Evolutionary conservation across 225 moss, liverwort and hornwort genomes (phyloP).

Genomic region (Marchantia polymorpha): DNA sequence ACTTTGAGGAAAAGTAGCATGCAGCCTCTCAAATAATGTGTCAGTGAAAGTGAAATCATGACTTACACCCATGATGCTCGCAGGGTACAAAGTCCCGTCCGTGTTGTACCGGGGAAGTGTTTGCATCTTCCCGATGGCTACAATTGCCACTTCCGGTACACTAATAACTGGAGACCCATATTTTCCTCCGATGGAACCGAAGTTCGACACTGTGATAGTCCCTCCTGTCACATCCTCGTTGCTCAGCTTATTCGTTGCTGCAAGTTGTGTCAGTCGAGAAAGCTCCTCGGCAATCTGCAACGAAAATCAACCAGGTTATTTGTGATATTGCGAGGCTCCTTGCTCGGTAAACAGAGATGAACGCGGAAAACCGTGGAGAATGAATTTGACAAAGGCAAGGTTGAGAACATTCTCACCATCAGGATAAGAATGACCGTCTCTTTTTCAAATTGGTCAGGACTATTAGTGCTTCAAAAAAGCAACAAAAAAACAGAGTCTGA

Average conservation of each 20-base stretch:
- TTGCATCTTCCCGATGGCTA: conserved; percentile 84
- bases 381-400: neutral
- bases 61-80: conserved; percentile 59
- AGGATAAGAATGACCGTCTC: neutral
- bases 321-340: neutral
- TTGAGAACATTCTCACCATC: neutral
- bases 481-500: neutral
- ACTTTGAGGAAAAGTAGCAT: neutral
- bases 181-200: conserved; percentile 91
- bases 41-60: neutral
- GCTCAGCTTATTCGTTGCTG: conserved; percentile 61
- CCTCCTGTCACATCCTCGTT: conserved; percentile 78
- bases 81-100: conserved; percentile 40
- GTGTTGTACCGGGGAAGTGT: conserved; percentile 40
- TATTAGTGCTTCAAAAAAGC: neutral
- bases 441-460: neutral
- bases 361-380: neutral
- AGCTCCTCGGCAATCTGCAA: conserved; percentile 75
- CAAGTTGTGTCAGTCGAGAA: conserved; percentile 66
- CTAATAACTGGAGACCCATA: conserved; percentile 76
- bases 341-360: neutral
- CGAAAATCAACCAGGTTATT: neutral
- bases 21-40: neutral
- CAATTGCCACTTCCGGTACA: conserved; percentile 91
- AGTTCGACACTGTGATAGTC: conserved; percentile 83